Percentiles rank a stretch among this genome's conserved stretches.
These are phyloP conservation scores for Clonostachys chloroleuca DNA, from an alignment of 2,329 filamentous ascomycete genomes.

Conservation along the genomic window DNA sequence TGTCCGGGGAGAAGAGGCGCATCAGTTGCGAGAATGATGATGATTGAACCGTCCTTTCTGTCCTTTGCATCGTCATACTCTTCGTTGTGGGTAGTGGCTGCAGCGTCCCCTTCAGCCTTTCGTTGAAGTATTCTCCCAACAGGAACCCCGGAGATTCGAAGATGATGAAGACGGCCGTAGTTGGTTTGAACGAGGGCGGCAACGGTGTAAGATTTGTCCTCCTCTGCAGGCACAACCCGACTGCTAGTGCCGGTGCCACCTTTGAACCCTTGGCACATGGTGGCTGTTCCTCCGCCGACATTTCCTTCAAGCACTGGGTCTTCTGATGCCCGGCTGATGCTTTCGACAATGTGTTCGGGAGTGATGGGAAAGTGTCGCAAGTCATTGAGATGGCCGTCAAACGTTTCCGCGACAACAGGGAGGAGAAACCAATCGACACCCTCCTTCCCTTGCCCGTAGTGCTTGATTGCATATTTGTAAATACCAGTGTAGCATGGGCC, in stretches of 20 bases:
- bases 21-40: slow-evolving; percentile 55
- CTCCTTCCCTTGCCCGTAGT: slow-evolving; percentile 30
- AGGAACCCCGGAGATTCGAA: slow-evolving; percentile 53
- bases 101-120: slow-evolving; percentile 14
- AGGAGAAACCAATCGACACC: slow-evolving; percentile 31
- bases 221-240: slow-evolving; percentile 27
- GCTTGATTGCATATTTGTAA: slow-evolving; percentile 46
- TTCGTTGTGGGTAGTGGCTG: not conserved
- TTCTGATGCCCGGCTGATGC: slow-evolving; percentile 42
- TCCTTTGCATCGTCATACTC: slow-evolving; percentile 26
- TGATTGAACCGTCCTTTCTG: slow-evolving; percentile 57
- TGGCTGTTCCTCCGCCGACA: slow-evolving; percentile 58
- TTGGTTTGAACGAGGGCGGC: slow-evolving; percentile 59
- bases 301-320: slow-evolving; percentile 53
- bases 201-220: slow-evolving; percentile 39
- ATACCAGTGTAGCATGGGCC: slow-evolving; percentile 52
- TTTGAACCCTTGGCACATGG: slow-evolving; percentile 61
- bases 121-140: slow-evolving; percentile 53
- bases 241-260: slow-evolving; percentile 59
- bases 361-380: slow-evolving; percentile 47
- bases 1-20: slow-evolving; percentile 54
- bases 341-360: slow-evolving; percentile 44
- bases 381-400: slow-evolving; percentile 55
- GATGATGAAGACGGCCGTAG: slow-evolving; percentile 51
- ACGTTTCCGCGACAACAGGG: slow-evolving; percentile 57